Base-by-base conservation (phyloP, 2,329 filamentous ascomycete species). In the Nothophaeocryptopus gaeumannii region DNA sequence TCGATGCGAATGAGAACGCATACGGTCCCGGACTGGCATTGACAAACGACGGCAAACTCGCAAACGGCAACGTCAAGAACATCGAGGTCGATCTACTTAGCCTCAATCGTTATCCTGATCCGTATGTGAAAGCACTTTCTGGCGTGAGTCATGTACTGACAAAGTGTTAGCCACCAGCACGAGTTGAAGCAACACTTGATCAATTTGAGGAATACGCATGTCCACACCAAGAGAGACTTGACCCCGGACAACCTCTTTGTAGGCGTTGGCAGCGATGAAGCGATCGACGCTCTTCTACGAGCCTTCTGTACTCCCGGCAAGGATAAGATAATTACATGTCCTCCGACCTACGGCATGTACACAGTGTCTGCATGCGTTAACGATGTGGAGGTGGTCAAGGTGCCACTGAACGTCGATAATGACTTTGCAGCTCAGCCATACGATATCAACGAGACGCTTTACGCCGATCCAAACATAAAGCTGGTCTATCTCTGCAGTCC, bases 301-400 rank as follows among this genome's bases (percentile, higher is more conserved):
- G 93, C 88, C 71, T 99, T 99, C 76, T 99, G 93, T 73, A 75
- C 83, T 1, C 93, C 93, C 1, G 89, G 86, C 39, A 79, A 79
- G 58, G 93, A 99, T 72, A 89, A 88, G 67, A 95, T 99, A 67
- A 80, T 99, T 32, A 92, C 89, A 36, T 97, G 92, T 66, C 93
- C 93, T 13, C 93, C 93, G 1, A 99, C 93, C 0, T 99, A 99
- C 70, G 93, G 93, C 73, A 99, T 99, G 93, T 99, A 99, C 76
- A 78, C 83, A 39, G 93, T 99, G 13, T 95, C 89, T 5, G 93
- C 93, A 1, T 87, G 95, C 67, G 86, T 96, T 60, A 99, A 99
- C 74, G 93, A 97, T 66, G 78, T 99, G 14, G 79, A 79, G 39
- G 82, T 97, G 20, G 85, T 95, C 60, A 89, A 87, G 67, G 84